Conservation (phyloP, 805 yeast species). For the Nakazawaea anatomiae region DNA sequence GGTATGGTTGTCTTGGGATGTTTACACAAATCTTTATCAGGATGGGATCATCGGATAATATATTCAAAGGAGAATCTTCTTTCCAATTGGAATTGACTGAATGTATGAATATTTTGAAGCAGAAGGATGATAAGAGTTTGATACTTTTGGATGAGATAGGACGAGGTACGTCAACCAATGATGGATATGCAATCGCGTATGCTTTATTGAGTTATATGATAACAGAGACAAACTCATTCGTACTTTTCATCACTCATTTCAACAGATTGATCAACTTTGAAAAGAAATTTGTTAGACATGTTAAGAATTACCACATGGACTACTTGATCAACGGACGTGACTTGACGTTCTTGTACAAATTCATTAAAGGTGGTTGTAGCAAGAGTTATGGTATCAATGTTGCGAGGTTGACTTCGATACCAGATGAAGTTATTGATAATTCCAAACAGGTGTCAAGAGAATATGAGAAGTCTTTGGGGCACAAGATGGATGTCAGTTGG, state of each 20-base stretch:
- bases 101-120: slow-evolving; percentile 48
- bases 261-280: slow-evolving; percentile 57
- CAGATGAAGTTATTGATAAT: slow-evolving; percentile 33
- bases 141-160: slow-evolving; percentile 75
- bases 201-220: slow-evolving; percentile 60
- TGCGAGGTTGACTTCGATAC: slow-evolving; percentile 68
- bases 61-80: slow-evolving; percentile 72
- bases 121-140: slow-evolving; percentile 48
- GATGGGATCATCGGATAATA: slow-evolving; percentile 81
- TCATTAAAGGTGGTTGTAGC: slow-evolving; percentile 44
- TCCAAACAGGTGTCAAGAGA: slow-evolving; percentile 35
- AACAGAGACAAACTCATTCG: slow-evolving; percentile 27
- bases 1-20: slow-evolving; percentile 52
- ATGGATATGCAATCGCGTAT: slow-evolving; percentile 80
- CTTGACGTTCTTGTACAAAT: slow-evolving; percentile 47
- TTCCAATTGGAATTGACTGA: slow-evolving; percentile 75
- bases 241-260: slow-evolving; percentile 81
- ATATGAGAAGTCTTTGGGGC: slow-evolving; percentile 17
- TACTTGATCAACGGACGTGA: slow-evolving; percentile 30
- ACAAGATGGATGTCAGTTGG: slow-evolving; percentile 2
- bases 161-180: slow-evolving; percentile 61
- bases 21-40: slow-evolving; percentile 50
- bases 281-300: slow-evolving; percentile 26
- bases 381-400: slow-evolving; percentile 83
- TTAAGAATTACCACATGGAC: slow-evolving; percentile 70